Evolutionary conservation across 306 rosid genomes (phyloP).

Genomic region (Fragaria vesca): DNA sequence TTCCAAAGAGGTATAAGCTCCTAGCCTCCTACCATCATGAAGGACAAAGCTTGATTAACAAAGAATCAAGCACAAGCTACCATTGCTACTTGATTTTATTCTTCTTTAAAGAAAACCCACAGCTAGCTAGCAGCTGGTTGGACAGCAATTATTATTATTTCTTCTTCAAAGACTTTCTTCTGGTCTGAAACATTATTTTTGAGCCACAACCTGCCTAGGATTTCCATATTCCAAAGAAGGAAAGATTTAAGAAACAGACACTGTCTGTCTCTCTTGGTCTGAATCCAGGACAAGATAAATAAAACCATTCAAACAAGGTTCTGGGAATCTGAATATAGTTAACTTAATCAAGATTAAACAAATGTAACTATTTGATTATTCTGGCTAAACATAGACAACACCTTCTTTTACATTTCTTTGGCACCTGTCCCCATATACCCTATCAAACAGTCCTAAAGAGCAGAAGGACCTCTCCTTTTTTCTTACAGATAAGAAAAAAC

Average conservation of each 20-base stretch:
- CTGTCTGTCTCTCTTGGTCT: background rate
- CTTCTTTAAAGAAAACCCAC: background rate
- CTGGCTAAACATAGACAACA: constrained; percentile 23
- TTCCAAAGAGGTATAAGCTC: background rate
- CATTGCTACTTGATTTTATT: constrained; percentile 2
- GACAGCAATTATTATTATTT: background rate
- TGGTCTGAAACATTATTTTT: background rate
- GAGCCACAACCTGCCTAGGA: constrained; percentile 6
- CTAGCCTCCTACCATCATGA: background rate
- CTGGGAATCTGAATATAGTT: constrained; percentile 28
- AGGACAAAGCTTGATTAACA: background rate
- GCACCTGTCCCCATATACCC: constrained; percentile 36
- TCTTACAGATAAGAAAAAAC: background rate
- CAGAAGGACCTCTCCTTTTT: background rate
- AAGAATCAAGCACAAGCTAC: constrained; percentile 4
- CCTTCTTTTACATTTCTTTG: constrained; percentile 35
- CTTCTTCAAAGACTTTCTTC: background rate
- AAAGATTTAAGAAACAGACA: constrained; percentile 7
- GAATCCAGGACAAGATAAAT: constrained; percentile 1
- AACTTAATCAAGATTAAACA: background rate
- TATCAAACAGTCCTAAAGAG: constrained; percentile 8
- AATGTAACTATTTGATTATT: constrained; percentile 14
- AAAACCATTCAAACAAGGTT: constrained; percentile 4
- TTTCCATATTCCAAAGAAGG: constrained; percentile 15
- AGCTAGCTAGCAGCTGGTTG: constrained; percentile 12